Percentiles rank a stretch among this genome's conserved stretches.
These are phyloP conservation scores for Lentinula boryana DNA, from an alignment of 768 basidiomycete genomes.

Conservation along the genomic window DNA sequence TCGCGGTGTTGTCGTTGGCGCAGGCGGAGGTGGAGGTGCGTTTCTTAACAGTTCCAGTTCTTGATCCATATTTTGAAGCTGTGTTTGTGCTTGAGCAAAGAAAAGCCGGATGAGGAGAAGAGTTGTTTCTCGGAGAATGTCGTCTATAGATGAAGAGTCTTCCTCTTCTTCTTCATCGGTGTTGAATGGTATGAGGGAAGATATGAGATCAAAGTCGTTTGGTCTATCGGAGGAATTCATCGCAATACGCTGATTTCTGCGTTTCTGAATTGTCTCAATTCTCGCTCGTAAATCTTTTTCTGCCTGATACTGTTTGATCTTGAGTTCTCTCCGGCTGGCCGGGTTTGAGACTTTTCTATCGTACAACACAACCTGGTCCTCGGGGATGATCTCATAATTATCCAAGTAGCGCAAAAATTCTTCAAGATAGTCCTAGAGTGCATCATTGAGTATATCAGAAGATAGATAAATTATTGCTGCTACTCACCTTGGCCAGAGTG, in stretches of 20 bases:
- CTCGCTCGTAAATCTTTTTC: constrained; percentile 74
- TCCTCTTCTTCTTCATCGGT: constrained; percentile 33
- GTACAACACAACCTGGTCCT: constrained; percentile 53
- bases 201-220: constrained; percentile 59
- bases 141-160: constrained; percentile 55
- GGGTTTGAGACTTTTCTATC: constrained; percentile 53
- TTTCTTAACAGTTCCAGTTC: constrained; percentile 64
- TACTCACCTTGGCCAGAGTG: constrained; percentile 49
- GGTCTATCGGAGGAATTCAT: constrained; percentile 20
- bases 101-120: constrained; percentile 69
- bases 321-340: constrained; percentile 70
- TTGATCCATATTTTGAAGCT: constrained; percentile 62
- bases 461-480: background rate
- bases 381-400: constrained; percentile 60
- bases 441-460: no score
- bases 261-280: constrained; percentile 62
- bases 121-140: constrained; percentile 58
- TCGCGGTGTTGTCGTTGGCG: constrained; percentile 16
- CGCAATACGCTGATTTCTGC: constrained; percentile 33
- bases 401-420: constrained; percentile 48
- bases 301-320: constrained; percentile 85
- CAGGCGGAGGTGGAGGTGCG: constrained; percentile 32
- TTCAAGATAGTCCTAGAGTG: constrained; percentile 38
- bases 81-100: constrained; percentile 62
- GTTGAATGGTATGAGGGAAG: constrained; percentile 48